Base-by-base conservation (phyloP, 2,329 filamentous ascomycete genomes). In the Allantophomopsis cytisporea region DNA sequence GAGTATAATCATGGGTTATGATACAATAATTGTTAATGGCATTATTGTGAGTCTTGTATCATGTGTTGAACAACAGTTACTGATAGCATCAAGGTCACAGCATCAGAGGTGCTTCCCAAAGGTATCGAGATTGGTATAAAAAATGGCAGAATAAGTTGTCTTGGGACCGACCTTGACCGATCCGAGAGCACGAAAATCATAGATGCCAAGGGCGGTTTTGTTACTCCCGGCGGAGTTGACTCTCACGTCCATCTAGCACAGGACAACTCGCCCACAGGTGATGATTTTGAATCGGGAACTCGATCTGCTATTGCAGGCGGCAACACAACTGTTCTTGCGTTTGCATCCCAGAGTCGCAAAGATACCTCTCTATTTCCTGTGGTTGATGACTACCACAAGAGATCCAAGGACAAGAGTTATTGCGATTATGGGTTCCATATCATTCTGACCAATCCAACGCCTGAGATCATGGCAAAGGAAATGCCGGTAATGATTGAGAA, bases 361-460 rank as follows among this genome's bases (percentile, higher is more conserved):
- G 59, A 69, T 13, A 54, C 58, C 6, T 66, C 61, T 2, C 52
- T 75, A 2, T 53, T 66, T 15, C 54, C 60, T 1, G 64, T 64
- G 0, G 50, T 76, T 2, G 53, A 61, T 36, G 58, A 62, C n/a
- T 68, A 71, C 37, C 65, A 72, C 40, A 50, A 50, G 4, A 57
- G 61, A 14, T 63, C 71, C 0, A 45, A 42, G 2, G 60, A 55
- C 12, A 63, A 66, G 33, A 62, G 59, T 41, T 74, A 71, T 50
- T 67, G 66, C 45, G 72, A 76, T 53, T 76, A 76, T 49, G 64
- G 66, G 2, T 69, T 73, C 44, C 71, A 76, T 47, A 54, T 70
- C 41, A 62, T 71, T 23, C 55, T 71, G 23, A 60, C 62, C 1
- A 67, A 69, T 42, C 65, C 67, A 0, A 60, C 54, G 1, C 46